A percentile compares a stretch with the other conserved stretches of the same genome.
phyloP scores from a whole-genome alignment of 352 stramenopile species.

The Globisporangium echinulatum region DNA sequence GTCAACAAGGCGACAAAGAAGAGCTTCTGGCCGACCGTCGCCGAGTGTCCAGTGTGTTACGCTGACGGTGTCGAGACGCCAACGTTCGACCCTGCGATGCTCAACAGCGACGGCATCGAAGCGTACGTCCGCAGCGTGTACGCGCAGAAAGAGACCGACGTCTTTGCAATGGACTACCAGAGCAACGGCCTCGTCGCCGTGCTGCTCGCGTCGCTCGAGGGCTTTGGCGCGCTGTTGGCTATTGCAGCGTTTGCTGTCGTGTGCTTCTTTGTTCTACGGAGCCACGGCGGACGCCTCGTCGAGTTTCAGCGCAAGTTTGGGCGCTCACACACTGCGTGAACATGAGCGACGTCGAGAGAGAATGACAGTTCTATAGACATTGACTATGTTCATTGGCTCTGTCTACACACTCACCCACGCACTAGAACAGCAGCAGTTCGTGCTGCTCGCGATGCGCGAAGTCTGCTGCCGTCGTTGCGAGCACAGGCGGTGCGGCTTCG shows the following conservation, averaged over 20 bases:
- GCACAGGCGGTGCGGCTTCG: conserved; percentile 7
- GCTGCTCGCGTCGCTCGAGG: conserved; percentile 30
- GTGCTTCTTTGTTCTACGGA: conserved; percentile 17
- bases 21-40: conserved; percentile 50
- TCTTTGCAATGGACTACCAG: conserved; percentile 39
- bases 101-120: conserved; percentile 49
- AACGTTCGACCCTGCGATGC: conserved; percentile 35
- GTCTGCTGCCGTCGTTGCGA: conserved; percentile 6
- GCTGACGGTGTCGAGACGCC: conserved; percentile 34
- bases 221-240: conserved; percentile 23
- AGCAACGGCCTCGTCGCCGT: conserved; percentile 31
- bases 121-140: conserved; percentile 53
- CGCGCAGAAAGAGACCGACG: conserved; percentile 36
- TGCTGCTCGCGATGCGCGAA: conserved; percentile 11
- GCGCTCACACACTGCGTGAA: conserved; percentile 16
- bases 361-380: neutral
- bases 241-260: conserved; percentile 8
- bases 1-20: conserved; percentile 78
- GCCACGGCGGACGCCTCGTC: conserved; percentile 15
- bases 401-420: neutral
- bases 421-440: conserved; percentile 27
- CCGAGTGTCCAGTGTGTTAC: conserved; percentile 53
- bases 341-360: neutral
- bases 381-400: neutral
- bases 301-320: conserved; percentile 16